Base-by-base conservation (phyloP, 2,329 filamentous ascomycete genomes). In the Colletotrichum musicola region DNA sequence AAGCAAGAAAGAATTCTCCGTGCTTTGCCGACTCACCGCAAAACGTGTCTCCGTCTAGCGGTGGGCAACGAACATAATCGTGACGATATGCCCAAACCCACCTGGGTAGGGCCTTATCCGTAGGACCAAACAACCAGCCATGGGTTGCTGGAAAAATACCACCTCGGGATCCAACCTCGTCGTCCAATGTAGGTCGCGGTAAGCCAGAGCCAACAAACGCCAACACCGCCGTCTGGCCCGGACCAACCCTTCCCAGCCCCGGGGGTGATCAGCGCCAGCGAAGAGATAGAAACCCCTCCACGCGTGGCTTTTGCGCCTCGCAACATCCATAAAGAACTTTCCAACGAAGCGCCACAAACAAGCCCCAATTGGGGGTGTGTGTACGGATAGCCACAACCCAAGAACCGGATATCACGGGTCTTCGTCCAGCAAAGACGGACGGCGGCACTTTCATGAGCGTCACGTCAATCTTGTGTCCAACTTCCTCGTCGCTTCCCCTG, bases 251-350 rank as follows among this genome's bases (percentile, higher is more conserved):
- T 27, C 51, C 27, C 50, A 12, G 16, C 47, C 25, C 16, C 56
- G 56, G 22, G 10, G 2, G 20, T 14, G 22, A 30, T 38, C 25
- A 40, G 50, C 58, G 30, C 30, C 30, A 35, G 30, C 30, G 30
- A 35, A 35, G 30, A 35, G 3, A 30, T 30, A 30, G 27, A 30
- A 30, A 30, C 6, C 27, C 30, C 30, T 35, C 30, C 30, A 10
- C 30, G 63, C 63, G 63, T 66, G 63, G 63, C 63, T 35, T 62
- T 65, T 55, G 57, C 63, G 30, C 63, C 57, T 49, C 30, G 18
- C 20, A 30, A 30, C 46, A 13, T 50, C 44, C 55, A 13, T 30
- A n/a, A 54, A 54, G 51, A 20, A 54, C 42, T 16, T 42, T 35
- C 56, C 56, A 59, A 30, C 30, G 30, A 35, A 35, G 30, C 12